A percentile compares a stretch with the other conserved stretches of the same genome.
Conservation (phyloP, 306 rosid genomes). For the Acacia crassicarpa region DNA sequence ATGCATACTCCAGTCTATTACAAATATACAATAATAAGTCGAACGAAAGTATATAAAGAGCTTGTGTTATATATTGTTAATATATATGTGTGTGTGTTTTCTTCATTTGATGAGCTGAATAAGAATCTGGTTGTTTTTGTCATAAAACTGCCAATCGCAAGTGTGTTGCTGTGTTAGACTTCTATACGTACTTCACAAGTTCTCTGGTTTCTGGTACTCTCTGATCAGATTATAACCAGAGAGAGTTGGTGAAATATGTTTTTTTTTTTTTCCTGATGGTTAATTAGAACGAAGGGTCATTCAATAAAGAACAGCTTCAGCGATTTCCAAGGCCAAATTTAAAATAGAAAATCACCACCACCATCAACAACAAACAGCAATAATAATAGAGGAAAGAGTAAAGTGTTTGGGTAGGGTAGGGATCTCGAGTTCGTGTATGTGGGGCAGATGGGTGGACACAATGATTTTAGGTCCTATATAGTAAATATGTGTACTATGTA, state of each 20-base stretch:
- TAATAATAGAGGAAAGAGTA: not conserved
- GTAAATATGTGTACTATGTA: not conserved
- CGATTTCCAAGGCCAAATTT: not conserved
- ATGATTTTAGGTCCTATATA: not conserved
- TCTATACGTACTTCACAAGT: not conserved
- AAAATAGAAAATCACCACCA: not conserved
- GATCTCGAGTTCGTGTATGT: not conserved
- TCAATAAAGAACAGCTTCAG: not conserved
- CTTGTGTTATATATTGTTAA: not conserved
- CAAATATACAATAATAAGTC: not conserved
- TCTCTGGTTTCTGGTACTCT: not conserved
- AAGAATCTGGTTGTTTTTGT: not conserved
- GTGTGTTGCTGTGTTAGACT: not conserved
- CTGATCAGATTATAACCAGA: not conserved
- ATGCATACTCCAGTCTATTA: not conserved
- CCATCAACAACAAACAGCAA: not conserved
- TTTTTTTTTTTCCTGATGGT: not conserved
- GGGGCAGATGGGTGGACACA: not conserved
- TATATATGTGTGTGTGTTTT: not conserved
- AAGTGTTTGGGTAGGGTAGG: not conserved
- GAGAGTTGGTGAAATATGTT: not conserved
- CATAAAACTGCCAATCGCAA: not conserved
- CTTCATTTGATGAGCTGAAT: not conserved
- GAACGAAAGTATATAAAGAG: not conserved
- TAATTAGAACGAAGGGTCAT: not conserved